Percentiles rank a stretch among this genome's conserved stretches.
phyloP scores from a whole-genome alignment of 2,329 filamentous ascomycete species.

The Colletotrichum neosansevieriae region DNA sequence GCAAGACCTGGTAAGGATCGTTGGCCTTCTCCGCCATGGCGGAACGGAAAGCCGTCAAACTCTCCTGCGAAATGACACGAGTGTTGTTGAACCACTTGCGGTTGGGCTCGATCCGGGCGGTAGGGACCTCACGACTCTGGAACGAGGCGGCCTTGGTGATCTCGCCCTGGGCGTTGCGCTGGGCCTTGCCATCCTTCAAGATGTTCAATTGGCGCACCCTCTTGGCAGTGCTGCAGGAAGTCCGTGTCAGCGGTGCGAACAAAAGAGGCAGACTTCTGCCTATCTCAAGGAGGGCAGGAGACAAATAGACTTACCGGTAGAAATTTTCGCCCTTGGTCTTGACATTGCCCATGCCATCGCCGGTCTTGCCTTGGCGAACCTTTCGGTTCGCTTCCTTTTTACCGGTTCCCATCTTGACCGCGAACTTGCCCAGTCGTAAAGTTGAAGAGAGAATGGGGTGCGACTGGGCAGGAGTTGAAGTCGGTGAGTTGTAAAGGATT shows the following conservation, averaged over 20 bases:
- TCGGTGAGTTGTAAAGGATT: constrained; percentile 27
- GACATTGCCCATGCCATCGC: constrained; percentile 92
- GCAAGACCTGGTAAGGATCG: constrained; percentile 92
- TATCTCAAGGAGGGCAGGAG: not conserved
- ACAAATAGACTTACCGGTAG: constrained; percentile 74
- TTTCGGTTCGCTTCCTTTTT: constrained; percentile 93
- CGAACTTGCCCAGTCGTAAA: constrained; percentile 39
- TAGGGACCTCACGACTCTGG: constrained; percentile 85
- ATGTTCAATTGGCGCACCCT: constrained; percentile 91
- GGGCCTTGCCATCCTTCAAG: constrained; percentile 87
- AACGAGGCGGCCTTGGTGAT: constrained; percentile 87
- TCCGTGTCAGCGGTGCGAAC: not conserved
- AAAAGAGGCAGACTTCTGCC: not conserved
- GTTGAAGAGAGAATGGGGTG: constrained; percentile 12
- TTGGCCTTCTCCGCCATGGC: constrained; percentile 91
- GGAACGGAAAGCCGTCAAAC: constrained; percentile 86
- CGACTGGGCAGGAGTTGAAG: constrained; percentile 36
- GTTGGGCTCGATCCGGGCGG: constrained; percentile 92
- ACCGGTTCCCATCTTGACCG: constrained; percentile 78
- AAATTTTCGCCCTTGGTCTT: constrained; percentile 98
- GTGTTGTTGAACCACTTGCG: constrained; percentile 99
- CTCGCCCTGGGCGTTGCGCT: constrained; percentile 84
- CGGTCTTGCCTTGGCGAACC: constrained; percentile 84
- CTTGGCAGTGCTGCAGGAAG: constrained; percentile 72
- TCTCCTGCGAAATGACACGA: constrained; percentile 88